Evolutionary conservation across 768 basidiomycete genomes (phyloP).

Genomic region (Lactarius pseudohatsudake): DNA sequence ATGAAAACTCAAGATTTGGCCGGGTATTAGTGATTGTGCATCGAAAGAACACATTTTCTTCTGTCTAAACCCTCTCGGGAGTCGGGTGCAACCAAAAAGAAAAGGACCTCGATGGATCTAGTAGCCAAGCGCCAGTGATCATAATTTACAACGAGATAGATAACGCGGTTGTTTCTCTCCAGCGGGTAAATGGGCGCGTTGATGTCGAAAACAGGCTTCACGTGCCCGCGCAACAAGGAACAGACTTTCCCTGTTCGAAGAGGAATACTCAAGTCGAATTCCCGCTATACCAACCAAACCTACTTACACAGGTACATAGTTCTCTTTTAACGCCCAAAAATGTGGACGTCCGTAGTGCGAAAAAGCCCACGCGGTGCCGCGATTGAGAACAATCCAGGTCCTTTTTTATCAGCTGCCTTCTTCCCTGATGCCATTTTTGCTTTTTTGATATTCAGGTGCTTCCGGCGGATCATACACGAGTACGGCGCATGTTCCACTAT

Average conservation of each 20-base stretch:
- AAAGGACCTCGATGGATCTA: background rate
- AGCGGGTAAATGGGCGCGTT: background rate
- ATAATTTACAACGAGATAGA: background rate
- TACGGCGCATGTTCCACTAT: background rate
- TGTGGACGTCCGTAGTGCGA: constrained; percentile 1
- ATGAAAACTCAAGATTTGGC: background rate
- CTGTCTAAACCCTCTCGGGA: background rate
- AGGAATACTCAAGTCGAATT: background rate
- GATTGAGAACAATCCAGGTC: background rate
- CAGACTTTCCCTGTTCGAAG: background rate
- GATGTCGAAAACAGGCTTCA: background rate
- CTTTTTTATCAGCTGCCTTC: background rate
- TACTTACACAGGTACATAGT: background rate
- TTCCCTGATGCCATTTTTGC: background rate
- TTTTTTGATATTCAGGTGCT: background rate
- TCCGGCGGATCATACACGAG: background rate
- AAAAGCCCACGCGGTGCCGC: background rate
- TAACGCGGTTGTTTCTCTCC: background rate
- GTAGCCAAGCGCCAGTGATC: background rate
- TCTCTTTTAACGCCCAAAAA: background rate
- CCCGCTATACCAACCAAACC: background rate
- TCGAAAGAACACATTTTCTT: background rate
- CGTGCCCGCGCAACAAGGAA: background rate
- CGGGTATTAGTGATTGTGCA: background rate
- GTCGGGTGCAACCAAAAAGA: background rate